Evolutionary conservation across 2,329 filamentous ascomycete species (phyloP).

Genomic region (Thielaviopsis euricoi): DNA sequence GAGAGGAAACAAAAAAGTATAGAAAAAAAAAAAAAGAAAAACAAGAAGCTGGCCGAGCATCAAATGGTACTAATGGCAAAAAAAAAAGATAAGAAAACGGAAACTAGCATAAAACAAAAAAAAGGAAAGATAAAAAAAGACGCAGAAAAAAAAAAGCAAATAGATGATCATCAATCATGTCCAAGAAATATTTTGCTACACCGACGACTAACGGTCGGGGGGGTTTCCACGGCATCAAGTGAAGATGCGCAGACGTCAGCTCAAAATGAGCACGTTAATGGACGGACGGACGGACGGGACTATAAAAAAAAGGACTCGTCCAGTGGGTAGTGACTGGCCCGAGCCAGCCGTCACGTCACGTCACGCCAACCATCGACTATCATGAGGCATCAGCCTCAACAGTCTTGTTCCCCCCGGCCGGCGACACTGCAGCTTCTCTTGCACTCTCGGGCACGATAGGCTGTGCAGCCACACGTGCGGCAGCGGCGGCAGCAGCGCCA

Average conservation of each 20-base stretch:
- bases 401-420: neutral
- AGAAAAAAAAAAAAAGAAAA: neutral
- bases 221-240: neutral
- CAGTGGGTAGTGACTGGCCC: too few species aligned
- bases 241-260: neutral
- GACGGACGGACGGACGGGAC: too few species aligned
- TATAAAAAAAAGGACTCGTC: too few species aligned
- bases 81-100: neutral
- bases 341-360: too few species aligned
- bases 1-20: neutral
- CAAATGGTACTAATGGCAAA: neutral
- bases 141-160: neutral
- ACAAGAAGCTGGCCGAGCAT: neutral
- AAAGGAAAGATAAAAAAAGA: slow-evolving; percentile 3
- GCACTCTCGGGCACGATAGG: neutral
- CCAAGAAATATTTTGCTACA: slow-evolving; percentile 1
- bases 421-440: neutral
- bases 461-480: neutral
- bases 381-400: neutral
- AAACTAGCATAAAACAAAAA: neutral
- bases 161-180: neutral
- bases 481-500: neutral
- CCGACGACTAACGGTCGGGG: neutral
- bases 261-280: neutral
- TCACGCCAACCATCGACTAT: neutral